A percentile compares a stretch with the other conserved stretches of the same genome.
These are phyloP conservation scores for Penicillium sp. DNA, from an alignment of 2,329 filamentous ascomycete species.

Conservation along the genomic window DNA sequence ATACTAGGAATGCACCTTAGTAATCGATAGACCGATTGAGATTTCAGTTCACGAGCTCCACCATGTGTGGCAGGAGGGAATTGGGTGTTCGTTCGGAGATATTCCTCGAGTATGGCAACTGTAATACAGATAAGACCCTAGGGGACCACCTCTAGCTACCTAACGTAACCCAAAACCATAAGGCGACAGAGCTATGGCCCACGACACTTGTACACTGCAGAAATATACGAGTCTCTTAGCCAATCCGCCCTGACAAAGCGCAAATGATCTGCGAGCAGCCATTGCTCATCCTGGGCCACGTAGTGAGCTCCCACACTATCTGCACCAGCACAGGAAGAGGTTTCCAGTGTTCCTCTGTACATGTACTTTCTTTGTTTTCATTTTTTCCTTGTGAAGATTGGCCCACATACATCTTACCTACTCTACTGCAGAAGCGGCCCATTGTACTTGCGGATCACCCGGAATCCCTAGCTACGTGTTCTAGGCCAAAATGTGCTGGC, in stretches of 20 bases:
- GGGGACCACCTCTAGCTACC: background rate
- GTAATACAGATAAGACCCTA: background rate
- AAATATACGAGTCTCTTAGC: conserved; percentile 17
- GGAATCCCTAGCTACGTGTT: conserved; percentile 18
- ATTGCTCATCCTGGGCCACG: conserved; percentile 4
- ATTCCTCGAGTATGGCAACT: background rate
- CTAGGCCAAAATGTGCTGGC: conserved; percentile 2
- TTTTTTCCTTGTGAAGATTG: background rate
- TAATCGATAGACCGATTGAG: background rate
- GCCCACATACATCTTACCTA: conserved; percentile 8
- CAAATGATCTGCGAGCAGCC: conserved; percentile 16
- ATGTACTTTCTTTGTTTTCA: no score
- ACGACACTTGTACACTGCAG: background rate
- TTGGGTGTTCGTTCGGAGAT: conserved; percentile 1
- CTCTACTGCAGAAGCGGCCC: conserved; percentile 12
- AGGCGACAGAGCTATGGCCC: background rate
- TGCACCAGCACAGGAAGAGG: background rate
- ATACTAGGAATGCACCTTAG: background rate
- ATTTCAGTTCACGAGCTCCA: background rate
- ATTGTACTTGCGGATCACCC: conserved; percentile 12
- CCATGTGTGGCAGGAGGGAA: conserved; percentile 1
- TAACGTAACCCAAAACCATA: background rate
- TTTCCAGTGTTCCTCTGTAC: background rate
- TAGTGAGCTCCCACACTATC: background rate
- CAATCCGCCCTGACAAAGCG: conserved; percentile 8